These are phyloP conservation scores for Fragaria ananassa DNA, from an alignment of 306 rosid species.

Conservation along the genomic window DNA sequence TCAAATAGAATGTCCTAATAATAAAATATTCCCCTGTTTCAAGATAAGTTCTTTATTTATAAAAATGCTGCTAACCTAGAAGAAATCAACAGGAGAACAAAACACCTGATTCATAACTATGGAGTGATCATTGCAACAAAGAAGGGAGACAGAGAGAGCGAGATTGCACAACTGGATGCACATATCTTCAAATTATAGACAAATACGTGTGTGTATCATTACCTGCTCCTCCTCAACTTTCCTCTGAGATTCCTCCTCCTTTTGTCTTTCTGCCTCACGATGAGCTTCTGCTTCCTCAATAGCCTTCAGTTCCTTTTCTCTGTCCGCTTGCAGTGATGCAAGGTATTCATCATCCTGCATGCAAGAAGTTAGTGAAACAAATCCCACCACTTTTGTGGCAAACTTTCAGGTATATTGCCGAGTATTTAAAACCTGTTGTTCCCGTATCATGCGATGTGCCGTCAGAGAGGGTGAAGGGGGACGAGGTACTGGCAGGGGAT, in stretches of 20 bases:
- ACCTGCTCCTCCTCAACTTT: conserved; percentile 84
- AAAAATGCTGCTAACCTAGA: too few species aligned
- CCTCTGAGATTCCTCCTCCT: conserved; percentile 72
- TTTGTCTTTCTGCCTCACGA: conserved; percentile 67
- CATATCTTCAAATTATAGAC: neutral
- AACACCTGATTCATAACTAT: neutral
- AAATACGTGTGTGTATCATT: neutral
- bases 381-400: neutral
- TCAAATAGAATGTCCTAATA: neutral
- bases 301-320: conserved; percentile 78
- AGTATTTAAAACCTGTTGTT: conserved; percentile 71
- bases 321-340: conserved; percentile 85
- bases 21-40: too few species aligned
- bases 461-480: conserved; percentile 85
- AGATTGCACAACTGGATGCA: neutral
- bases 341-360: conserved; percentile 91
- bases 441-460: conserved; percentile 87
- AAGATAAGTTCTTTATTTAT: too few species aligned
- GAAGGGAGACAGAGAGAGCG: neutral
- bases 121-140: neutral
- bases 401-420: conserved; percentile 9
- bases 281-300: conserved; percentile 77
- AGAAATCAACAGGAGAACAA: neutral
- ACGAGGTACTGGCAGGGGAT: conserved; percentile 46
- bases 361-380: conserved; percentile 20